A percentile compares a stretch with the other conserved stretches of the same genome.
Conservation (phyloP, 208 protist genomes). For the Acanthamoeba royreba region DNA sequence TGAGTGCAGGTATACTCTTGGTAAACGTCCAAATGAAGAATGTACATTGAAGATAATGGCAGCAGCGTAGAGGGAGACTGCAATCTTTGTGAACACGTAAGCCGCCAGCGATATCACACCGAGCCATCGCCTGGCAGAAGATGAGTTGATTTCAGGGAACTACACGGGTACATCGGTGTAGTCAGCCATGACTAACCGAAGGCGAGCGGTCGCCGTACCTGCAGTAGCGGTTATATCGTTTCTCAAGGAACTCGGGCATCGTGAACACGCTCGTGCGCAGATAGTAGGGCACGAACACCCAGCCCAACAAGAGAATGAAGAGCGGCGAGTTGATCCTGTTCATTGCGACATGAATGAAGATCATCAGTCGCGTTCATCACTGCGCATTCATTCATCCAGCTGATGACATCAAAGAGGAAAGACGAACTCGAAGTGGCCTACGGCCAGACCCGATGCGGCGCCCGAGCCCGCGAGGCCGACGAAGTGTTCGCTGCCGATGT, state of each 20-base stretch:
- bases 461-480: constrained; percentile 38
- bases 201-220: not conserved
- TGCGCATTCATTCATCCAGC: too few species aligned
- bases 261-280: constrained; percentile 22
- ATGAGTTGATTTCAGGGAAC: not conserved
- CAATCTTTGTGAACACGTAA: constrained; percentile 46
- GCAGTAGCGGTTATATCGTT: constrained; percentile 23
- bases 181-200: not conserved
- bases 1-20: not conserved
- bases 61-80: constrained; percentile 34
- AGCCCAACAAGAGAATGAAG: not conserved
- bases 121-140: not conserved
- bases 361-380: too few species aligned
- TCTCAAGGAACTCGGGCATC: constrained; percentile 45
- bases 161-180: too few species aligned
- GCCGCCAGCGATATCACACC: not conserved
- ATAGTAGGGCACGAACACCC: constrained; percentile 49
- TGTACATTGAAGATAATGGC: constrained; percentile 33
- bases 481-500: constrained; percentile 47
- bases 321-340: constrained; percentile 12
- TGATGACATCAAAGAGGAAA: not conserved
- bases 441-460: constrained; percentile 30
- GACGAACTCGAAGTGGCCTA: constrained; percentile 39
- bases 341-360: not conserved
- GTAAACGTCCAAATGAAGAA: not conserved